phyloP scores from a whole-genome alignment of 2,329 filamentous ascomycete species.

The Keithomyces neogunnii region DNA sequence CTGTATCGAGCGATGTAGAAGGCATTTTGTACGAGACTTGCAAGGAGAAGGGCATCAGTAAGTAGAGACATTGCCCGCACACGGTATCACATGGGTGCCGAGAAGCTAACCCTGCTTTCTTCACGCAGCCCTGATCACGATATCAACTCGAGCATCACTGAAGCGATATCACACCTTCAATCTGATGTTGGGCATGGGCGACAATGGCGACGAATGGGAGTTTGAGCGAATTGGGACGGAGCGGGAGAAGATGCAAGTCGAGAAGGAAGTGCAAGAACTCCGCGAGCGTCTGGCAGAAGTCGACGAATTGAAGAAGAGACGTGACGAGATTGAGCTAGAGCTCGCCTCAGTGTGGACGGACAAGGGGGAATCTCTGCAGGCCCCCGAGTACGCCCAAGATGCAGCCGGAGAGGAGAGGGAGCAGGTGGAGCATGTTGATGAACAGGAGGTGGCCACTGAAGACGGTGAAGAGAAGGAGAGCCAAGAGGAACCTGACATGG shows the following conservation, averaged over 20 bases:
- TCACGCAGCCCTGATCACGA: constrained; percentile 76
- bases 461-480: neutral
- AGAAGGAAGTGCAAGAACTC: constrained; percentile 81
- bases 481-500: neutral
- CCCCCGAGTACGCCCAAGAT: constrained; percentile 33
- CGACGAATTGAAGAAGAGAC: constrained; percentile 71
- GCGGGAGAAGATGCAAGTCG: constrained; percentile 85
- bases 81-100: neutral
- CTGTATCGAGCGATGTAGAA: constrained; percentile 90
- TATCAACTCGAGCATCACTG: constrained; percentile 86
- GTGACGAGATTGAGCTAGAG: constrained; percentile 75
- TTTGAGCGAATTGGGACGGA: constrained; percentile 91
- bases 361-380: constrained; percentile 36
- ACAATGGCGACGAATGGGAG: constrained; percentile 79
- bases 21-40: constrained; percentile 86
- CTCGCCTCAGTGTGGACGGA: constrained; percentile 57
- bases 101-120: constrained; percentile 7
- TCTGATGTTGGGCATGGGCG: constrained; percentile 72
- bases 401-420: constrained; percentile 3
- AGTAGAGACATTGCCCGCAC: constrained; percentile 28
- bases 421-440: neutral
- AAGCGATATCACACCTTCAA: constrained; percentile 96
- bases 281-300: constrained; percentile 73
- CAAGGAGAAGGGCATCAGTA: constrained; percentile 89
- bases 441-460: neutral